Base-by-base conservation (phyloP, 306 rosid genomes). In the Acacia melanoxylon region DNA sequence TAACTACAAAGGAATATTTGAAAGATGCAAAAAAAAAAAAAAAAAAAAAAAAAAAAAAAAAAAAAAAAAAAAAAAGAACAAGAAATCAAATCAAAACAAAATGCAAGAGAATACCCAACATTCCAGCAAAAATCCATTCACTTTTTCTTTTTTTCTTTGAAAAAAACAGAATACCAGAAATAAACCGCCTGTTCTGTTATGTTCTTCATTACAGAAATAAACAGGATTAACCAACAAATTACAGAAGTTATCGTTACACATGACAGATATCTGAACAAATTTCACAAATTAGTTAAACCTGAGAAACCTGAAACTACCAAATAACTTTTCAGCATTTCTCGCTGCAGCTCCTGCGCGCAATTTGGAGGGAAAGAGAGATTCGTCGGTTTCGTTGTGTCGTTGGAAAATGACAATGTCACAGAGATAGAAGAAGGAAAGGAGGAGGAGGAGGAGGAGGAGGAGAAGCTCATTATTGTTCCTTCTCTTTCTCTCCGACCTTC, bases 351-450 rank as follows among this genome's bases (percentile, higher is more conserved):
- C 77, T 70, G 84, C 87, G 86, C 76, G 83, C 81, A 40, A 77
- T 77, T 75, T 84, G 88, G 88, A 66, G 77, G 74, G 45, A 76
- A 59, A 72, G 81, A 88, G 82, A 84, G 85, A 65, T 66, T 86
- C 67, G 80, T 71, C 81, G 75, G 80, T 72, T 70, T 80, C 67
- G 78, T 83, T 80, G 83, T 69, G 85, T 86, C 61, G 79, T 81
- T 89, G 89, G 83, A 66, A 86, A 85, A 76, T 44, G 76, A 87
- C 24, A 72, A 75, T 80, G 78, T 74, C 69, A 49, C 83, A 74
- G 84, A 89, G 85, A 82, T 31, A 35, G 73, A 78, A 71, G 62
- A 72, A 68, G 78, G 52, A 54, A 61, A 35, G 73, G 75, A 71
- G 62, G 66, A 68, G 78, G 52, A 54, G 51, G 62, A 85, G 78